Conservation (phyloP, 1,139 yeast species). For the Taphrina flavorubra region DNA sequence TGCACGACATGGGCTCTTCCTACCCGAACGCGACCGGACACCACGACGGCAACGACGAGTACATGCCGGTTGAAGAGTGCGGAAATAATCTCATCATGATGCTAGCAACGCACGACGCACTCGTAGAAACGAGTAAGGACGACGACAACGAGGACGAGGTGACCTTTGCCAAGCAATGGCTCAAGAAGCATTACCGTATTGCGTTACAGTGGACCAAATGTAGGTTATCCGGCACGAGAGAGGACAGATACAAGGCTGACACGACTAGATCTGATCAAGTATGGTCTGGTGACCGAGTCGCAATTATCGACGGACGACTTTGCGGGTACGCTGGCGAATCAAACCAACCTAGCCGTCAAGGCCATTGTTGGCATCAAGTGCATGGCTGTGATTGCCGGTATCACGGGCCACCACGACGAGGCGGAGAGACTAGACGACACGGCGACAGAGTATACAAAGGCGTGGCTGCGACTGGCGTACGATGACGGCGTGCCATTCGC, state of each 20-base stretch:
- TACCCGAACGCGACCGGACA: conserved; percentile 37
- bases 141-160: background rate
- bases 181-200: conserved; percentile 7
- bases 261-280: conserved; percentile 4
- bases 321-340: conserved; percentile 34
- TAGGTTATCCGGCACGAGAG: background rate
- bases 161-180: conserved; percentile 11
- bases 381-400: conserved; percentile 27
- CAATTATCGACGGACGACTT: conserved; percentile 35
- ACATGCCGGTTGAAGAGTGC: conserved; percentile 37
- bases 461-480: conserved; percentile 22
- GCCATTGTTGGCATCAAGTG: conserved; percentile 33
- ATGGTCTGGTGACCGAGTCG: conserved; percentile 14
- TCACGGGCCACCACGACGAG: background rate
- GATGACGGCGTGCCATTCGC: conserved; percentile 28
- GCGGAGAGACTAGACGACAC: background rate
- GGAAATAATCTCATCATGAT: conserved; percentile 37
- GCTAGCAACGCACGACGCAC: conserved; percentile 18
- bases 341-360: conserved; percentile 34
- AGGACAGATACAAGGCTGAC: background rate
- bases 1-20: conserved; percentile 30
- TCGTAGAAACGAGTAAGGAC: background rate
- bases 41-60: conserved; percentile 35
- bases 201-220: conserved; percentile 22
- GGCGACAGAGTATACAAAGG: conserved; percentile 5